phyloP scores from a whole-genome alignment of 2,329 filamentous ascomycete species.

The Sphaerostilbella broomeana region DNA sequence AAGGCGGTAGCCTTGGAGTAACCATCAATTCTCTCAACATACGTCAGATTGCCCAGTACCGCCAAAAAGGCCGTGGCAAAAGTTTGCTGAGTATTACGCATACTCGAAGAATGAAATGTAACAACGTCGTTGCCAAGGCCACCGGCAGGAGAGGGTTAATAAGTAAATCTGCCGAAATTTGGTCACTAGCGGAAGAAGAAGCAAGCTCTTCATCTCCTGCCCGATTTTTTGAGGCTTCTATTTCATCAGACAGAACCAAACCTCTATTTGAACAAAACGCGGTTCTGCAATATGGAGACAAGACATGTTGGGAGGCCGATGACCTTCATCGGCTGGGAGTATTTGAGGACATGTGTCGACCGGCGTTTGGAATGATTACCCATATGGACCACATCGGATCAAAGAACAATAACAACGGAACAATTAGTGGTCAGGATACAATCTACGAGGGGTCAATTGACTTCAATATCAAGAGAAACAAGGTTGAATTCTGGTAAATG shows the following conservation, averaged over 20 bases:
- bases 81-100: conserved; percentile 2
- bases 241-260: conserved; percentile 20
- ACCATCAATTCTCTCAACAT: background rate
- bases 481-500: conserved; percentile 6
- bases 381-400: conserved; percentile 27
- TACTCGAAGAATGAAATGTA: conserved; percentile 1
- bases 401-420: conserved; percentile 22
- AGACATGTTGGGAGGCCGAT: conserved; percentile 20
- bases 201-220: too few relatives aligned
- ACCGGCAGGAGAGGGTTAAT: conserved; percentile 9
- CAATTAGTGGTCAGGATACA: conserved; percentile 7
- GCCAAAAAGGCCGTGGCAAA: background rate
- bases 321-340: conserved; percentile 18
- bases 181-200: too few relatives aligned
- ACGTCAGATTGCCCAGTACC: conserved; percentile 10
- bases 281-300: conserved; percentile 22
- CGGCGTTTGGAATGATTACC: conserved; percentile 24
- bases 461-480: background rate
- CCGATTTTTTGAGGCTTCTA: conserved; percentile 24
- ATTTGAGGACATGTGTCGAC: conserved; percentile 22
- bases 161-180: background rate
- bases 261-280: conserved; percentile 21
- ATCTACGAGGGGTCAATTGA: conserved; percentile 11
- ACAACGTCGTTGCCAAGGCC: background rate
- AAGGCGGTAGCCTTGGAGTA: background rate